A percentile compares a stretch with the other conserved stretches of the same genome.
phyloP scores from a whole-genome alignment of 192 early-diverging fungal genomes.

The Coemansia sp. region DNA sequence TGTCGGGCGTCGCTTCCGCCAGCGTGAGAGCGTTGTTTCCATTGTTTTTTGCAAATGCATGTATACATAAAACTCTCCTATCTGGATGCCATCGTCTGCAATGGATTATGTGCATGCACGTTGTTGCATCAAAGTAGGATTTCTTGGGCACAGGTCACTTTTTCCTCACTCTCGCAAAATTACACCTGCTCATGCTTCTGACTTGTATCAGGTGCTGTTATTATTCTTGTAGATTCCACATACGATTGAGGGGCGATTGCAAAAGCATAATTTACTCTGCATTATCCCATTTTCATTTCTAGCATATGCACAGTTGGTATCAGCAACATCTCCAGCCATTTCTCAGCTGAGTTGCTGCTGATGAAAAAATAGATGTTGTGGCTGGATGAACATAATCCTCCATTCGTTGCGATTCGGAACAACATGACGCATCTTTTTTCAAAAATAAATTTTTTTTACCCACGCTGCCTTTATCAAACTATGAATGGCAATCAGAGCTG shows the following conservation, averaged over 20 bases:
- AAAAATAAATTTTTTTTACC: not conserved
- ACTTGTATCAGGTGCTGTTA: not conserved
- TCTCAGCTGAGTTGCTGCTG: too few species aligned
- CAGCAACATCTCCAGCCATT: too few species aligned
- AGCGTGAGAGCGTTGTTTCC: constrained; percentile 29
- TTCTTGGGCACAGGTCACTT: constrained; percentile 1
- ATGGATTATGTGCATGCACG: too few species aligned
- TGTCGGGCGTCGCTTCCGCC: constrained; percentile 66
- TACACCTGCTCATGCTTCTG: not conserved
- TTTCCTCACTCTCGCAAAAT: not conserved
- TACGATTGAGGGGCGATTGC: not conserved
- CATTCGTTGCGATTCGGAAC: too few species aligned
- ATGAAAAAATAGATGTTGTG: too few species aligned
- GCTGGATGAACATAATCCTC: too few species aligned
- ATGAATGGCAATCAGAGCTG: not conserved
- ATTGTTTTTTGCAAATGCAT: not conserved
- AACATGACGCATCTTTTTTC: too few species aligned
- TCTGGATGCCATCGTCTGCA: not conserved
- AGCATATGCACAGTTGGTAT: not conserved
- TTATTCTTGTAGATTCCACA: too few species aligned
- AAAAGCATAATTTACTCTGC: not conserved
- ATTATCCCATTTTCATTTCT: not conserved
- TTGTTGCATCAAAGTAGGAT: not conserved
- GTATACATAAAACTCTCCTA: not conserved
- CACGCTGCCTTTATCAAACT: not conserved